These are phyloP conservation scores for Cyberlindnera xishuangbannaensis DNA, from an alignment of 805 yeast genomes.

Conservation along the genomic window DNA sequence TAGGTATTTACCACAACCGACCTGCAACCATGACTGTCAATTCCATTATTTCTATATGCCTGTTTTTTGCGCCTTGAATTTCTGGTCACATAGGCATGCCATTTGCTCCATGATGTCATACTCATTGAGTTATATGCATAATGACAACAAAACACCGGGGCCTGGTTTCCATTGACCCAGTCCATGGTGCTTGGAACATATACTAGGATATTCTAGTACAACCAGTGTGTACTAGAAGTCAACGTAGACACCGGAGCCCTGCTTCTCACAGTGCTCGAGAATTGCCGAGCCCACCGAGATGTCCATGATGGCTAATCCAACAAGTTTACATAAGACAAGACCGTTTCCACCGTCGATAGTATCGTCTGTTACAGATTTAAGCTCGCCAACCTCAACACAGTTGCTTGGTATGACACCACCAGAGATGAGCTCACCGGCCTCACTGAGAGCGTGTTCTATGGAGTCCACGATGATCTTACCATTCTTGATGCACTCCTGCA, in stretches of 20 bases:
- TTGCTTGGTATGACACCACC: conserved; percentile 32
- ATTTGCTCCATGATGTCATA: too few relatives aligned
- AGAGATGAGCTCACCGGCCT: conserved; percentile 62
- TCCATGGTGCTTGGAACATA: too few relatives aligned
- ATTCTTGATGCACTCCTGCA: conserved; percentile 29
- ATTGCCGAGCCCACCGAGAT: conserved; percentile 44
- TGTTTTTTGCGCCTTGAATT: too few relatives aligned
- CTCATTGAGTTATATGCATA: too few relatives aligned
- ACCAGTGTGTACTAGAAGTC: too few relatives aligned
- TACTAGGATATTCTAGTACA: too few relatives aligned
- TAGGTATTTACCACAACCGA: too few relatives aligned
- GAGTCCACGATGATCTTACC: conserved; percentile 56
- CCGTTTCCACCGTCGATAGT: conserved; percentile 18
- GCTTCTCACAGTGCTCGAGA: conserved; percentile 25
- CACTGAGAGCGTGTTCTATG: conserved; percentile 45
- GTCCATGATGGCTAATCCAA: conserved; percentile 64
- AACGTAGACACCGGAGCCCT: conserved; percentile 27
- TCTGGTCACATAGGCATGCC: too few relatives aligned
- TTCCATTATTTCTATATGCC: too few relatives aligned
- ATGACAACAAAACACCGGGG: too few relatives aligned
- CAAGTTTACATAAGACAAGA: conserved; percentile 47
- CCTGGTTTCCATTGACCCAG: too few relatives aligned
- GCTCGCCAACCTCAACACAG: conserved; percentile 43
- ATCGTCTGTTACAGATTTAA: conserved; percentile 20
- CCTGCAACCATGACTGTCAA: too few relatives aligned